Evolutionary conservation across 2,329 filamentous ascomycete species (phyloP), one percentile per base, ranked within the genome.

Genomic region (Rutstroemia sp.): DNA sequence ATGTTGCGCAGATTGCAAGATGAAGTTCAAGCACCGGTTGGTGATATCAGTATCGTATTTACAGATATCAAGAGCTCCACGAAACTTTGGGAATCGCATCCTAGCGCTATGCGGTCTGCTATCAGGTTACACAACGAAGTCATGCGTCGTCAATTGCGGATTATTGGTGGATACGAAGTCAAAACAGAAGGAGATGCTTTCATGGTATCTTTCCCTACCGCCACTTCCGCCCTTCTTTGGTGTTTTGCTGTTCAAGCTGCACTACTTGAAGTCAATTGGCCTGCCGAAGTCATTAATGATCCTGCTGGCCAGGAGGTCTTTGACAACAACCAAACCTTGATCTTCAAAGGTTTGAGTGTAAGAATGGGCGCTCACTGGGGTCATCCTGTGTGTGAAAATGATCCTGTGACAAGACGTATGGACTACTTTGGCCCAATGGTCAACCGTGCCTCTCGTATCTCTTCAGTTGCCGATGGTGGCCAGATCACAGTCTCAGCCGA

Each of bases 341-440:
- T 99, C 62, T 97, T 96, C 77, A 88, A 89, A 61, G 94, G 94
- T 59, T 75, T 99, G 52, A 96, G 92, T 10, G 94, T 99, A 44
- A 84, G 94, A 58, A 99, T 99, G 94, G 94, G 94, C 66, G 90
- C 95, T 59, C 94, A 99, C 71, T 99, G 88, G 82, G 94, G 94
- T 63, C 85, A 88, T 58, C 94, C 92, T 5, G 91, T 99, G 65
- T 95, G 91, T 69, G 94, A 99, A 72, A 88, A 87, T 49, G 94
- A 99, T 71, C 94, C 94, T 0, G 92, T 99, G 50, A 99, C 94
- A 1, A 87, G 92, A 57, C 90, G 94, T 61, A 99, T 99, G 94
- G 94, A 99, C 67, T 99, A 99, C 74, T 99, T 97, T 70, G 94
- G 94, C 0, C 94, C 94, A 14, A 99, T 99, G 91, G 94, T 99